Percentiles rank a stretch among this genome's conserved stretches.
Evolutionary conservation across 129 eudicot genomes (phyloP).

Genomic region (Chrysanthemum seticuspe): DNA sequence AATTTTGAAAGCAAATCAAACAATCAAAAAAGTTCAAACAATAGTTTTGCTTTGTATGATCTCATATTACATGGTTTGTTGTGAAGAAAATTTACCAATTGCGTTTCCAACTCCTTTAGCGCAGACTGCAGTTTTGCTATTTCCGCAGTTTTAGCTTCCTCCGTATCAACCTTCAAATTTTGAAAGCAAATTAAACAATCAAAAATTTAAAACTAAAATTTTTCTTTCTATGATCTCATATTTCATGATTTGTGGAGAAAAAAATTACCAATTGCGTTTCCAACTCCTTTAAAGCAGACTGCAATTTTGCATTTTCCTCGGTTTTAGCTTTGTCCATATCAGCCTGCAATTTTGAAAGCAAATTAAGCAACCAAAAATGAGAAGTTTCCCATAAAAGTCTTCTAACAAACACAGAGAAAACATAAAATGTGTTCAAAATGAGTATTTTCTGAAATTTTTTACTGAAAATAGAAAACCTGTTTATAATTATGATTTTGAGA

Average conservation of each 20-base stretch:
- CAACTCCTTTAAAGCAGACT: conserved; percentile 55
- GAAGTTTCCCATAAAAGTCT: too few species aligned
- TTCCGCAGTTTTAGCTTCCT: conserved; percentile 29
- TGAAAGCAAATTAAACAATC: neutral
- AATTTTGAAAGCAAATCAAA: conserved; percentile 6
- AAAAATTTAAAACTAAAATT: neutral
- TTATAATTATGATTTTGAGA: too few species aligned
- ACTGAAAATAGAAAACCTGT: too few species aligned
- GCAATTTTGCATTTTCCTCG: conserved; percentile 53
- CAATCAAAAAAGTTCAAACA: neutral
- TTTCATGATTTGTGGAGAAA: neutral
- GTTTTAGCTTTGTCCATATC: conserved; percentile 64
- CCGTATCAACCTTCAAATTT: conserved; percentile 27
- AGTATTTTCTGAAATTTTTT: too few species aligned
- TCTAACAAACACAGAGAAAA: too few species aligned
- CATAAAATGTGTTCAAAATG: too few species aligned
- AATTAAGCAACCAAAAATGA: neutral
- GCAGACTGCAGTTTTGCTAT: conserved; percentile 27
- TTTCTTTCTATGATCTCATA: neutral
- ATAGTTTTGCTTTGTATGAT: neutral
- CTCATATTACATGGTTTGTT: neutral
- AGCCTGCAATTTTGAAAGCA: conserved; percentile 16
- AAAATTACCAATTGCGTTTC: neutral
- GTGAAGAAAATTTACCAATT: conserved; percentile 4
- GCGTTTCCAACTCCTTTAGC: conserved; percentile 37